Evolutionary conservation across 2,329 filamentous ascomycete species (phyloP), one percentile per base, ranked within the genome.

Genomic region (Fusarium longipes): DNA sequence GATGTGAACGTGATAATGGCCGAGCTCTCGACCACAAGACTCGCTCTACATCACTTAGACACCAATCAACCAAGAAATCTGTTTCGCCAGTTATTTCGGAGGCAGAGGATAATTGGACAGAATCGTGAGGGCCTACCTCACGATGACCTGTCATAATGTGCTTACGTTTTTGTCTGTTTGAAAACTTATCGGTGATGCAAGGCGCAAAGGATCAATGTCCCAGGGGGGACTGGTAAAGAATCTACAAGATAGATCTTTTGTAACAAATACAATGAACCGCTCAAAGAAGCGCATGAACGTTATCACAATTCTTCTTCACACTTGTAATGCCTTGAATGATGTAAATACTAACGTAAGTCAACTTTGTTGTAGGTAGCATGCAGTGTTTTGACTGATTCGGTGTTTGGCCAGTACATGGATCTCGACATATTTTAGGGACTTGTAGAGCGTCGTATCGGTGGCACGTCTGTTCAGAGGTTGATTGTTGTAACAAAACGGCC

Each of bases 1-100:
- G 75, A 70, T 75, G 78, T 40, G 65, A 55, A 48, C 67, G 63
- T 35, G 71, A 63, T 64, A 63, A 68, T 25, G 45, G 56, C 47
- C 58, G 59, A 57, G 50, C 48, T 68, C 60, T 72, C 64, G 65
- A 71, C 50, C 61, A 63, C 42, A 67, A 71, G 66, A 74, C 66
- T 69, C 64, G 67, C 63, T 67, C 57, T 67, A 67, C 20, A 35
- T 29, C 25, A 35, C 42, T 24, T 25, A 51, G 65, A 53, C 55
- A 67, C 70, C 57, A 70, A 72, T 40, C 70, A 68, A 66, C 57
- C 60, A 63, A 66, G 44, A 70, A 61, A 53, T 66, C 67, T 66
- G 54, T 72, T 54, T 67, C 71, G 43, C 67, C 72, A 48, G 59
- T 53, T 17, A 24, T 74, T 49, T 59, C 63, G 47, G 68, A 65